Evolutionary conservation across 345 rosid genomes (phyloP), one percentile per base, ranked within the genome.

Genomic region (Abelmoschus esculentus): DNA sequence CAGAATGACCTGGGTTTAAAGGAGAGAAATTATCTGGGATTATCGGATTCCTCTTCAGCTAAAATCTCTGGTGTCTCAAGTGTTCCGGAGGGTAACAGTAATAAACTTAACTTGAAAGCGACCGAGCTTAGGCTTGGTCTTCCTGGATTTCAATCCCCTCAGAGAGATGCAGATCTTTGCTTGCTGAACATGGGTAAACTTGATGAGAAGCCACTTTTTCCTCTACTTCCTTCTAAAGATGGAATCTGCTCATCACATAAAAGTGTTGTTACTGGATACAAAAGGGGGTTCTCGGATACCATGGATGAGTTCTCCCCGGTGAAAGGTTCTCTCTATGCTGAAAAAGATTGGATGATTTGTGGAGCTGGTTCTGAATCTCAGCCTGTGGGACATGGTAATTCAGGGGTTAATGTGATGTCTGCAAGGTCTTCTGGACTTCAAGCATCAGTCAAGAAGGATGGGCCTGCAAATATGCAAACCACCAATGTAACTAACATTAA

Each of bases 51-150:
- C 66, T 90, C 92, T 47, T 88, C 96, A n/a, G 92, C 85, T 70
- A 92, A 86, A 70, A 88, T 91, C 70, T 87, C 87, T 64, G 82
- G 80, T 2, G 83, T 80, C 66, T 83, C 84, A 0, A 83, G 78
- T 81, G 76, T 77, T 57, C 73, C 73, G 0, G 89, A 78, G 32
- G 88, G 78, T 61, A 79, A 68, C 55, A 85, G 81, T 83, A 84
- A 62, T 66, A 86, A 84, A 64, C 81, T 90, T 75, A 87, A 85
- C 76, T 72, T 92, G 72, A 90, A 87, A 79, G 96, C 98, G 56
- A 88, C 96, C 6, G 98, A 92, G 73, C 75, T 92, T 31, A 82
- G 90, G 72, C 91, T 92, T n/a, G 96, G 98, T 32, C 98, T 90
- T 72, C 96, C 98, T 0, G 90, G 91, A 67, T 88, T 86, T 1